Conservation (phyloP, 2,329 filamentous ascomycete genomes). For the Fusarium virguliforme region DNA sequence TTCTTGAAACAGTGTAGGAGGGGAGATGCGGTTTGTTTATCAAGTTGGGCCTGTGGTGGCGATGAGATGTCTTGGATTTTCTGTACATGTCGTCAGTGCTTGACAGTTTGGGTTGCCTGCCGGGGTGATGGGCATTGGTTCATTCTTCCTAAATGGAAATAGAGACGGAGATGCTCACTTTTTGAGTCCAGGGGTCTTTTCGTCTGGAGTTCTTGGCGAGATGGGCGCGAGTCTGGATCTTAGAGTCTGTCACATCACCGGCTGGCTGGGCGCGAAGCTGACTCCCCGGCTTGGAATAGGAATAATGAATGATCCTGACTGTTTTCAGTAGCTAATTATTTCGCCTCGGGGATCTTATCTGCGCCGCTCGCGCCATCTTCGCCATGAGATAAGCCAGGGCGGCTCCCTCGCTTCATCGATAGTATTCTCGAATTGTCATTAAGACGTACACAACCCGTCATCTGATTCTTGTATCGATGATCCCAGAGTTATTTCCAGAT, state of each 20-base stretch:
- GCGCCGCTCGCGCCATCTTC: background rate
- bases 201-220: background rate
- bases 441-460: background rate
- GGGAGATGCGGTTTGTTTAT: background rate
- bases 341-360: background rate
- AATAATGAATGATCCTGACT: background rate
- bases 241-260: background rate
- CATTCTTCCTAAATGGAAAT: background rate
- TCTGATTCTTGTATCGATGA: background rate
- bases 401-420: constrained; percentile 1
- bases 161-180: background rate
- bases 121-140: background rate
- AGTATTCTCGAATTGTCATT: background rate
- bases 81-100: background rate
- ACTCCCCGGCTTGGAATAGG: background rate
- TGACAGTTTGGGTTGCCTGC: background rate
- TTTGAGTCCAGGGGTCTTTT: background rate
- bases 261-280: background rate
- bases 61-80: constrained; percentile 2
- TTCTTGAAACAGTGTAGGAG: background rate
- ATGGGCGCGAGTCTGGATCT: background rate
- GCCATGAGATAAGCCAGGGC: background rate
- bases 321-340: background rate
- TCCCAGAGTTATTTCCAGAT: background rate
- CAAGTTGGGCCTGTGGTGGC: background rate